A percentile compares a stretch with the other conserved stretches of the same genome.
Conservation (phyloP, 331 rosid species). For the Quercus lobata region DNA sequence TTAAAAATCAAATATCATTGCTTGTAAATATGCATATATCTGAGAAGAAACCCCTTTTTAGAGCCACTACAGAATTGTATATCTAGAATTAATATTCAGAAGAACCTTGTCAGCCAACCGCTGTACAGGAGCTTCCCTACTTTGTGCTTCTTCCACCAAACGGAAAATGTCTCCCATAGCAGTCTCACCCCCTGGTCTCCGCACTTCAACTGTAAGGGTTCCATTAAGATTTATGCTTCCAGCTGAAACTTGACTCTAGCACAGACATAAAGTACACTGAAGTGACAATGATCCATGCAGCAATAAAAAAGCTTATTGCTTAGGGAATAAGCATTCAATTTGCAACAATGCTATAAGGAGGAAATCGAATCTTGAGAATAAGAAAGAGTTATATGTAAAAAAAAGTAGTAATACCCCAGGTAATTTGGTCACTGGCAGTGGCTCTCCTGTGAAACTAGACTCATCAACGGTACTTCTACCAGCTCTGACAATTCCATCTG, state of each 20-base stretch:
- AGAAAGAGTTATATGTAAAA: conserved; percentile 7
- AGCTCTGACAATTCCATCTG: conserved; percentile 89
- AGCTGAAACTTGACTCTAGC: conserved; percentile 89
- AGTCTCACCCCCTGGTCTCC: conserved; percentile 90
- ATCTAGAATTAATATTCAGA: conserved; percentile 8
- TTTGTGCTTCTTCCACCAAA: conserved; percentile 94
- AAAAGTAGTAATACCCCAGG: conserved; percentile 66
- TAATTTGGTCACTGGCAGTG: conserved; percentile 85
- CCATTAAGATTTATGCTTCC: conserved; percentile 99
- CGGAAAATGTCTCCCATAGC: conserved; percentile 88
- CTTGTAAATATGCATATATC: neutral
- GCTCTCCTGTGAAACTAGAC: conserved; percentile 97
- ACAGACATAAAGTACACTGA: conserved; percentile 20
- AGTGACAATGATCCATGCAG: neutral
- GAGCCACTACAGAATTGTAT: conserved; percentile 9
- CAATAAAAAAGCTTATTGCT: neutral
- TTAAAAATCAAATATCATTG: neutral
- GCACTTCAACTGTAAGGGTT: conserved; percentile 82
- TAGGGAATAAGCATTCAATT: neutral
- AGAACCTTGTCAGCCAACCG: conserved; percentile 95
- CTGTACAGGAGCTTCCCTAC: conserved; percentile 94
- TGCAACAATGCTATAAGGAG: neutral
- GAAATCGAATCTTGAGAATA: neutral
- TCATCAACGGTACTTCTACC: conserved; percentile 97
- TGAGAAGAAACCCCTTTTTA: neutral